Evolutionary conservation across 371 early-diverging fungal species (phyloP).

Genomic region (Mortierella sp.): DNA sequence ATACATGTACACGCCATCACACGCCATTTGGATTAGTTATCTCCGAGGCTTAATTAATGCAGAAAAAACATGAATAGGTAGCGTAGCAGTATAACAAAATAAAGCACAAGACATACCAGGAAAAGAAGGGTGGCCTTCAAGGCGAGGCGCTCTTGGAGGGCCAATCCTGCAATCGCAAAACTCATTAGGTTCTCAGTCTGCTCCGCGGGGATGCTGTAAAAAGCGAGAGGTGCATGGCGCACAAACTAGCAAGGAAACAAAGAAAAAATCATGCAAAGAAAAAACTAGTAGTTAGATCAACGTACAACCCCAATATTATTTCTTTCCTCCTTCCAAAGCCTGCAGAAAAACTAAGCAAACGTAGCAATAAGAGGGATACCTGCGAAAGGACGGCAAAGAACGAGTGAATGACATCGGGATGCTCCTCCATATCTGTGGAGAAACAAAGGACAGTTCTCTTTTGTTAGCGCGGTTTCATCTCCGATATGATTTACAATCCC

Average conservation of each 20-base stretch:
- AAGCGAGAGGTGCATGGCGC: slow-evolving; percentile 66
- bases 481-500: background rate
- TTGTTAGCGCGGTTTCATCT: background rate
- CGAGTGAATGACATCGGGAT: slow-evolving; percentile 59
- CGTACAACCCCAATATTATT: background rate
- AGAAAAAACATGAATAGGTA: background rate
- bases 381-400: slow-evolving; percentile 69
- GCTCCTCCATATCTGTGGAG: slow-evolving; percentile 62
- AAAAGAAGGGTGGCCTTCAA: slow-evolving; percentile 70
- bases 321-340: background rate
- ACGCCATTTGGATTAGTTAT: background rate
- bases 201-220: slow-evolving; percentile 66
- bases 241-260: slow-evolving; percentile 57
- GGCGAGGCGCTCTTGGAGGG: slow-evolving; percentile 73
- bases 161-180: slow-evolving; percentile 70
- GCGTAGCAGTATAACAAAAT: background rate
- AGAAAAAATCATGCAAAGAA: background rate
- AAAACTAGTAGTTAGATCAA: background rate
- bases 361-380: slow-evolving; percentile 45
- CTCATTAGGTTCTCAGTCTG: slow-evolving; percentile 65
- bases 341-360: too few relatives aligned
- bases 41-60: background rate
- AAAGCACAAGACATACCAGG: slow-evolving; percentile 59
- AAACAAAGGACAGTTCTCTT: background rate
- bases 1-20: background rate